A percentile compares a stretch with the other conserved stretches of the same genome.
phyloP scores from a whole-genome alignment of 176 grass and related monocot species.

The Guadua angustifolia region DNA sequence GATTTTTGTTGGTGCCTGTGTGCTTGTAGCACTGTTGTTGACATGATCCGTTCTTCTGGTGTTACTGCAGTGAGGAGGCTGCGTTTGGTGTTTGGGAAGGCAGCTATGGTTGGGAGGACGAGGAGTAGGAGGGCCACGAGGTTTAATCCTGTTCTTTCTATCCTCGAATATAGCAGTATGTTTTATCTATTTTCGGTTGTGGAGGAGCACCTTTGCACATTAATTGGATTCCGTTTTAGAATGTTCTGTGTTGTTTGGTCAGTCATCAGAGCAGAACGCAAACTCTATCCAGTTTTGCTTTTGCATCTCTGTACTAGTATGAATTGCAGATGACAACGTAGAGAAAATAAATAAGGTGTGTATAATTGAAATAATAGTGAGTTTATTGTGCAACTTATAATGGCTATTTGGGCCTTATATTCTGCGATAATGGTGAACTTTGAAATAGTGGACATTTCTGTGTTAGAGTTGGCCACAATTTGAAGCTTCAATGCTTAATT shows the following conservation, averaged over 20 bases:
- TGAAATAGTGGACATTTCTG: no score
- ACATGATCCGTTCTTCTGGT: no score
- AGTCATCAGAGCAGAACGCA: background rate
- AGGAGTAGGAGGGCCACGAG: no score
- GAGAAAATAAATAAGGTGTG: background rate
- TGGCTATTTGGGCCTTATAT: background rate
- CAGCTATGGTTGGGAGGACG: no score
- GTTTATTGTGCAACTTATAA: background rate
- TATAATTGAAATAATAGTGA: background rate
- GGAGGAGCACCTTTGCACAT: background rate
- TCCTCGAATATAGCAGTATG: background rate
- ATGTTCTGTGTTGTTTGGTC: background rate
- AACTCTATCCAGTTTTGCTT: background rate
- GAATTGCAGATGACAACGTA: background rate
- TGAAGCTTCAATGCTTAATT: background rate
- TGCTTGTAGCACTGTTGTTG: no score
- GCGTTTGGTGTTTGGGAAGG: no score
- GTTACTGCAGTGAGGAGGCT: no score
- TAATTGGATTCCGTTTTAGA: background rate
- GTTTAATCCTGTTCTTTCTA: background rate
- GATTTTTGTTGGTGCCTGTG: no score
- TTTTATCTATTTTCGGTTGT: background rate
- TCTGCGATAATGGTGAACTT: no score
- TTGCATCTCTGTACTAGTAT: background rate
- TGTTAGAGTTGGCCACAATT: background rate